phyloP scores from a whole-genome alignment of 2,329 filamentous ascomycete species.

The Fusarium sp. region DNA sequence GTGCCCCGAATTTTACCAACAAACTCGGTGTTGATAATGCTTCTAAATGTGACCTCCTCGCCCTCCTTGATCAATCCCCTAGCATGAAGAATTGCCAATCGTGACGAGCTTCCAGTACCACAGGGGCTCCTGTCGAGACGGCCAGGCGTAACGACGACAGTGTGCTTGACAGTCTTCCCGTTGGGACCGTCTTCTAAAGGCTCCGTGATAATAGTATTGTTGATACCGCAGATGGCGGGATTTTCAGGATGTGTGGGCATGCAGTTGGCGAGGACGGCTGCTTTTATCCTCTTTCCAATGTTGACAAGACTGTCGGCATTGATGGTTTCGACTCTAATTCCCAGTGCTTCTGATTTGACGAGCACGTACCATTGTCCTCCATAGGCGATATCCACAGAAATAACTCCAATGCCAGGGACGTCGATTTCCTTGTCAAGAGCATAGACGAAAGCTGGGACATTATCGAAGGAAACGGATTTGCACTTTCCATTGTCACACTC shows the following conservation, averaged over 20 bases:
- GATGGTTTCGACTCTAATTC: slow-evolving; percentile 17
- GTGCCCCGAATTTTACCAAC: slow-evolving; percentile 13
- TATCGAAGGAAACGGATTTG: slow-evolving; percentile 22
- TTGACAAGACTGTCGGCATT: slow-evolving; percentile 15
- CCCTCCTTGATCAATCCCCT: slow-evolving; percentile 8
- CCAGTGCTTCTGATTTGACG: slow-evolving; percentile 13
- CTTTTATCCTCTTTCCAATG: slow-evolving; percentile 56
- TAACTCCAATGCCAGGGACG: neutral
- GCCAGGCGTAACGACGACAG: slow-evolving; percentile 14
- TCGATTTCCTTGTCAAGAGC: slow-evolving; percentile 19
- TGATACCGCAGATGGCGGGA: slow-evolving; percentile 54
- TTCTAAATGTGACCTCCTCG: slow-evolving; percentile 11
- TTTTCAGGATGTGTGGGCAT: slow-evolving; percentile 57
- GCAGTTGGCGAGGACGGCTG: slow-evolving; percentile 50
- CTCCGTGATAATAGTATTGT: slow-evolving; percentile 52
- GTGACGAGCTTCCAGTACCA: slow-evolving; percentile 11
- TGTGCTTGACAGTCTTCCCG: slow-evolving; percentile 11
- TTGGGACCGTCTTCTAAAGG: slow-evolving; percentile 1
- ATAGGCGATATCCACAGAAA: slow-evolving; percentile 11
- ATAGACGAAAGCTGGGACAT: slow-evolving; percentile 13
- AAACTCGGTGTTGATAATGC: slow-evolving; percentile 22
- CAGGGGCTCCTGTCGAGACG: slow-evolving; percentile 18
- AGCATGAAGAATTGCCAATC: slow-evolving; percentile 1
- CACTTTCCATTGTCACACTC: slow-evolving; percentile 22
- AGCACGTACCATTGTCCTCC: slow-evolving; percentile 28